These are phyloP conservation scores for Saturnispora halmiae DNA, from an alignment of 805 yeast species.

Conservation along the genomic window DNA sequence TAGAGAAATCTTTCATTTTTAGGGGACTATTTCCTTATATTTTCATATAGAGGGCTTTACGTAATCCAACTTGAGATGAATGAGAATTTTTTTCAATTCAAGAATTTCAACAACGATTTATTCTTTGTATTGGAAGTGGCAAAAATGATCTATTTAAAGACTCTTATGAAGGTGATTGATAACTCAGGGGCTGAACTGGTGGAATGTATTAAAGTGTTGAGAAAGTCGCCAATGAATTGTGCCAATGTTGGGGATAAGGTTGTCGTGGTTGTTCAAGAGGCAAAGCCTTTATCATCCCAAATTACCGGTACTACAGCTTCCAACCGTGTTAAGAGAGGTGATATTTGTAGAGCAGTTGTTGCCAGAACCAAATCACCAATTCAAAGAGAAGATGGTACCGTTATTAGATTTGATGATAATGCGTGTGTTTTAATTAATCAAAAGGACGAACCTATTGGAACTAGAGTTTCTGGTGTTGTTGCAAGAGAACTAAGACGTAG, in stretches of 20 bases:
- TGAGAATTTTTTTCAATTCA: background rate
- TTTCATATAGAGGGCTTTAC: too few species aligned
- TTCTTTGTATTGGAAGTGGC: background rate
- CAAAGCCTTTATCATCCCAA: conserved; percentile 61
- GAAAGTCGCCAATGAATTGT: conserved; percentile 76
- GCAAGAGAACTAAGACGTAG: conserved; percentile 82
- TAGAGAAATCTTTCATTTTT: too few species aligned
- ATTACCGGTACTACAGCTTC: conserved; percentile 66
- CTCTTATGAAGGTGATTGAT: conserved; percentile 84
- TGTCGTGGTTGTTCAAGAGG: conserved; percentile 89
- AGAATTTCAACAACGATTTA: background rate
- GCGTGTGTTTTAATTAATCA: conserved; percentile 94
- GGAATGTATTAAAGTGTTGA: conserved; percentile 90
- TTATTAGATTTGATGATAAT: conserved; percentile 84
- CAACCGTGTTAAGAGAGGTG: conserved; percentile 87
- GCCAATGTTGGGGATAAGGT: conserved; percentile 88
- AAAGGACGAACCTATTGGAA: conserved; percentile 84
- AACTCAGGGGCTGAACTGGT: conserved; percentile 90
- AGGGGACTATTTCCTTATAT: too few species aligned
- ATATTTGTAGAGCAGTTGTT: conserved; percentile 89
- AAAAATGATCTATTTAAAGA: conserved; percentile 80
- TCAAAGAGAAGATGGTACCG: conserved; percentile 78
- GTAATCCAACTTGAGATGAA: too few species aligned
- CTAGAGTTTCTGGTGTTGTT: conserved; percentile 83
- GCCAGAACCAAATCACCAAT: conserved; percentile 75